Evolutionary conservation across 768 basidiomycete genomes (phyloP), one percentile per base, ranked within the genome.

Genomic region (Pleurotus giganteus): DNA sequence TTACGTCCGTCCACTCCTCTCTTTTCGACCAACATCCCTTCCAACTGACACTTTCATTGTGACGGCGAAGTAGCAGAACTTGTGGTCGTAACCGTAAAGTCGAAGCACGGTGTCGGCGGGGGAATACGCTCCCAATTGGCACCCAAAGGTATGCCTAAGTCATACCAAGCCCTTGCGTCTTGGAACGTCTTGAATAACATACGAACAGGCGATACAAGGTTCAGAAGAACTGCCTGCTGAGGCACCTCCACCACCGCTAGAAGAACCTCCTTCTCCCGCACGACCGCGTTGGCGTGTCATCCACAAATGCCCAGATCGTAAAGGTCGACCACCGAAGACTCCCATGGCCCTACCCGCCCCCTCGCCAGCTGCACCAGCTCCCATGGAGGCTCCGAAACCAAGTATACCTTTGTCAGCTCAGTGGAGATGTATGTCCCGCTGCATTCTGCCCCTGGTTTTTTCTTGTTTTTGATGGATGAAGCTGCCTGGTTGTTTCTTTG

Each of bases 21-120:
- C 36, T 39, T 29, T 8, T 23, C 21, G 6, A 7, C 12, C 11
- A 45, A 11, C 23, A n/a, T n/a, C n/a, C n/a, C n/a, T n/a, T n/a
- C n/a, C n/a, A n/a, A 47, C 21, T 43, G 44, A 19, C 41, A 24
- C 4, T 31, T n/a, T 42, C 6, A 49, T 43, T n/a, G 44, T 32
- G 26, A 1, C 27, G 24, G 31, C 39, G 39, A 15, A 90, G 91
- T 71, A 72, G 44, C 85, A 84, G 19, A 76, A 77, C 75, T 93
- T 56, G 88, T 93, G 88, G 80, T 82, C n/a, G n/a, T n/a, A n/a
- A n/a, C n/a, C 45, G 76, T 91, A 46, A 89, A 90, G 66, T 84
- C 89, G 17, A 92, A 93, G 67, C 87, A 90, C 66, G 86, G 89
- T 17, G 79, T 84, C 1, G 89, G 86, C 31, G 90, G 90, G n/a